These are phyloP conservation scores for Puccinia brachypodii DNA, from an alignment of 1,284 basidiomycete species.

Conservation along the genomic window DNA sequence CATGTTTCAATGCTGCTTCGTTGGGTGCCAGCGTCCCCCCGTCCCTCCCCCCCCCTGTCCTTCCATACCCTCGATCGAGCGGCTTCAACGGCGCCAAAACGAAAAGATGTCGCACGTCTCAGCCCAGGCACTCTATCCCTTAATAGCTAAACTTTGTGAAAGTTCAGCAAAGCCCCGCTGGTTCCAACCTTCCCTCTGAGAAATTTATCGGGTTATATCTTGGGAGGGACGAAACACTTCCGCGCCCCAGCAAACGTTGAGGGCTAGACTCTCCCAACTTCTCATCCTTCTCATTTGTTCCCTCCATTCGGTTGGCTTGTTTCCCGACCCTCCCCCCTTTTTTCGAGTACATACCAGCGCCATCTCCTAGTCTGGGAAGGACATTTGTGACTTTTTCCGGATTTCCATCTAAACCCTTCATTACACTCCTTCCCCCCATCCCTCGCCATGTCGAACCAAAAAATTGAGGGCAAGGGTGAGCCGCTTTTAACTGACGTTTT, in stretches of 20 bases:
- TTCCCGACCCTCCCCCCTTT: neutral
- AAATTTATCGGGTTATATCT: neutral
- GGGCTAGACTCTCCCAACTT: neutral
- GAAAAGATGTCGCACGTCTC: conserved; percentile 16
- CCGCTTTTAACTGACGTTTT: neutral
- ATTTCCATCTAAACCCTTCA: neutral
- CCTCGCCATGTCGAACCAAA: conserved; percentile 10
- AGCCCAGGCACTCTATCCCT: conserved; percentile 6
- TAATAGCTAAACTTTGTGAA: neutral
- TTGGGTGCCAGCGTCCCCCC: neutral
- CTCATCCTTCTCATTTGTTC: neutral
- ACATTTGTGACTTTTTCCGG: neutral
- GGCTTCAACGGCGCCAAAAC: neutral
- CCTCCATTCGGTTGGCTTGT: neutral
- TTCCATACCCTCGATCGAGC: neutral
- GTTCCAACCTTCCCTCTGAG: neutral
- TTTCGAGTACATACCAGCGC: neutral
- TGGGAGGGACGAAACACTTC: too few species aligned
- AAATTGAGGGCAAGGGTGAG: neutral
- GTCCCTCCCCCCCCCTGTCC: conserved; percentile 9
- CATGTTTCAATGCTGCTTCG: neutral
- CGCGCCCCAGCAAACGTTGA: too few species aligned
- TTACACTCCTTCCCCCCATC: neutral
- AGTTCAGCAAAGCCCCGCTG: neutral
- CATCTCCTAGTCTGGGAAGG: neutral